Percentiles rank a stretch among this genome's conserved stretches.
phyloP scores from a whole-genome alignment of 2,329 filamentous ascomycete genomes.

The Ceratocystis papillata region DNA sequence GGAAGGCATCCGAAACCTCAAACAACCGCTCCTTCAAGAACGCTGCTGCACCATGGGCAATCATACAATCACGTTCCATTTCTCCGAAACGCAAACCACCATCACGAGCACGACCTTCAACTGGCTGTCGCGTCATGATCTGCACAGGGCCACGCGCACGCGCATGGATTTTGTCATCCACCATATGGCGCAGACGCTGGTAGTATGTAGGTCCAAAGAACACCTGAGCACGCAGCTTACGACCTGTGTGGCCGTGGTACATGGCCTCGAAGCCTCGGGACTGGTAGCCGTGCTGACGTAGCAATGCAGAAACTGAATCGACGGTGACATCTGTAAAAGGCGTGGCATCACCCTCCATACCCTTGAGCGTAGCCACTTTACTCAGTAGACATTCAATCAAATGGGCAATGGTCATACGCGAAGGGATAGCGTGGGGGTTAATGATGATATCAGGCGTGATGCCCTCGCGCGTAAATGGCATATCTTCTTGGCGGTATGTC shows the following conservation, averaged over 20 bases:
- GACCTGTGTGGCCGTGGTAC: slow-evolving; percentile 96
- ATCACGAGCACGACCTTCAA: slow-evolving; percentile 95
- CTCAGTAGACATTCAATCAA: slow-evolving; percentile 97
- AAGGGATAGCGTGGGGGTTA: slow-evolving; percentile 98
- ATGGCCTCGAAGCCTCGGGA: slow-evolving; percentile 95
- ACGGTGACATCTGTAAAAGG: slow-evolving; percentile 98
- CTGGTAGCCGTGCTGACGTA: slow-evolving; percentile 86
- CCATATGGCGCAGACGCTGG: slow-evolving; percentile 97
- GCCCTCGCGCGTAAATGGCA: slow-evolving; percentile 92
- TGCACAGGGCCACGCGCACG: slow-evolving; percentile 91
- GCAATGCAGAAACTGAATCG: slow-evolving; percentile 75
- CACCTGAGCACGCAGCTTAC: slow-evolving; percentile 84
- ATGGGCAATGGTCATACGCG: slow-evolving; percentile 99
- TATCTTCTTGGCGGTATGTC: slow-evolving; percentile 93
- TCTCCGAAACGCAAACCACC: slow-evolving; percentile 98
- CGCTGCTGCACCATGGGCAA: slow-evolving; percentile 92
- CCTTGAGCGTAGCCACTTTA: slow-evolving; percentile 87
- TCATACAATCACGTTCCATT: slow-evolving; percentile 99
- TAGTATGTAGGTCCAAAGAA: slow-evolving; percentile 99
- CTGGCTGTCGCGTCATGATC: slow-evolving; percentile 92
- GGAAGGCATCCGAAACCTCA: slow-evolving; percentile 94
- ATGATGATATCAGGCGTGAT: slow-evolving; percentile 93
- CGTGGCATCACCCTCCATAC: slow-evolving; percentile 92
- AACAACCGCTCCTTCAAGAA: slow-evolving; percentile 97
- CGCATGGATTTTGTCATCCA: slow-evolving; percentile 99